phyloP scores from a whole-genome alignment of 1,284 basidiomycete species.

The Blastosporella zonata region DNA sequence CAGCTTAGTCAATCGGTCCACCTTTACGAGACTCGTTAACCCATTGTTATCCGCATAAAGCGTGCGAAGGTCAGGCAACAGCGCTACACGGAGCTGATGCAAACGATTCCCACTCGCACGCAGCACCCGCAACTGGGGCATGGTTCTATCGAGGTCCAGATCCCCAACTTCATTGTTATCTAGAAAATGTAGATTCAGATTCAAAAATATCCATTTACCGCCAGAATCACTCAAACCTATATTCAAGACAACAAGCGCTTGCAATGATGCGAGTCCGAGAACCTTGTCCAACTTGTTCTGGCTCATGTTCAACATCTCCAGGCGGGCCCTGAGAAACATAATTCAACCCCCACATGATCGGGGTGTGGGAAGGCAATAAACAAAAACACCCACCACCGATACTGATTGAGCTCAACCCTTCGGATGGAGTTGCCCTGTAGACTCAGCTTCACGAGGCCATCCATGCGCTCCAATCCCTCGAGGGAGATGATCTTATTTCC shows the following conservation, averaged over 20 bases:
- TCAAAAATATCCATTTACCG: conserved; percentile 4
- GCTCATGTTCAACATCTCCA: conserved; percentile 84
- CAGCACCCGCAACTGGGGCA: conserved; percentile 79
- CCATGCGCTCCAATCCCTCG: conserved; percentile 79
- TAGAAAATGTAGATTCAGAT: conserved; percentile 30
- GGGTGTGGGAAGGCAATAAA: conserved; percentile 14
- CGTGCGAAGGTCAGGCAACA: conserved; percentile 77
- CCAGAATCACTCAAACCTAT: conserved; percentile 52
- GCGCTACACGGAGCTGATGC: conserved; percentile 62
- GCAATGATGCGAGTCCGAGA: conserved; percentile 58
- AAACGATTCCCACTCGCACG: conserved; percentile 85
- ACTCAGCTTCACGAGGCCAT: conserved; percentile 81
- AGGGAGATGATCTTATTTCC: conserved; percentile 76
- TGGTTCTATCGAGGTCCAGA: conserved; percentile 48
- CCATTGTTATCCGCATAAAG: conserved; percentile 91
- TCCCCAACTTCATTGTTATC: conserved; percentile 70
- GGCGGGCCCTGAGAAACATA: conserved; percentile 53
- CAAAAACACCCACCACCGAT: conserved; percentile 65
- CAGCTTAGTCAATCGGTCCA: conserved; percentile 61
- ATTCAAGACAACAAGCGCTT: conserved; percentile 70
- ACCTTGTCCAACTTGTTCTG: conserved; percentile 70
- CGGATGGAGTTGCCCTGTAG: conserved; percentile 75
- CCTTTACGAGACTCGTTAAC: conserved; percentile 53
- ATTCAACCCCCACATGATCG: conserved; percentile 18
- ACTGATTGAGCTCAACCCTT: conserved; percentile 58